A percentile compares a stretch with the other conserved stretches of the same genome.
These are phyloP conservation scores for Crithidia expoeki DNA, from an alignment of 208 protist genomes.

Conservation along the genomic window DNA sequence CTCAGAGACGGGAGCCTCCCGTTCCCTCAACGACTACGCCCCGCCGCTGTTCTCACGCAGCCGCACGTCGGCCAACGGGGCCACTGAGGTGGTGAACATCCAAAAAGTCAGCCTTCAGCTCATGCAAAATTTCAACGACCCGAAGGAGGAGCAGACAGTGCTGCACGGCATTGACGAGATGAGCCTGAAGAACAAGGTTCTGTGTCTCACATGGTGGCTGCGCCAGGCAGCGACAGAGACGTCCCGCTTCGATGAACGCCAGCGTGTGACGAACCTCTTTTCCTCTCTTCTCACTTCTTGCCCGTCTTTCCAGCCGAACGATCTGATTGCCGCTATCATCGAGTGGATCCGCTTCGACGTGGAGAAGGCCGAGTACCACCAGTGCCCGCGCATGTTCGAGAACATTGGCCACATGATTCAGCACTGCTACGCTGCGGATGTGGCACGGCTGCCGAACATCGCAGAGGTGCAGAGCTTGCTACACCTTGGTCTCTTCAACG, in stretches of 20 bases:
- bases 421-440: constrained; percentile 54
- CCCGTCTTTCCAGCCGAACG: constrained; percentile 38
- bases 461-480: constrained; percentile 62
- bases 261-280: constrained; percentile 61
- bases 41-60: constrained; percentile 18
- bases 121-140: constrained; percentile 68
- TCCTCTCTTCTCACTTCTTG: constrained; percentile 55
- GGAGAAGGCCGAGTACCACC: constrained; percentile 72
- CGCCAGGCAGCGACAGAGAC: constrained; percentile 64
- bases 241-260: constrained; percentile 59
- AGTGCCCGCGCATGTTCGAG: constrained; percentile 83
- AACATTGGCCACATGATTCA: constrained; percentile 83
- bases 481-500: constrained; percentile 72
- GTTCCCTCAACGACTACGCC: constrained; percentile 16
- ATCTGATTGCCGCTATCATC: constrained; percentile 56
- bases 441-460: constrained; percentile 46
- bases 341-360: constrained; percentile 88
- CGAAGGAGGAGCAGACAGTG: constrained; percentile 46
- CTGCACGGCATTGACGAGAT: constrained; percentile 57
- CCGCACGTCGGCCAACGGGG: constrained; percentile 24
- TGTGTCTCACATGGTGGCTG: constrained; percentile 87
- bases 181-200: constrained; percentile 69
- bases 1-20: constrained; percentile 14
- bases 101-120: constrained; percentile 66
- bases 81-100: constrained; percentile 68